Evolutionary conservation across 352 stramenopile species (phyloP), one percentile per base, ranked within the genome.

Genomic region (Pythium aquatile): DNA sequence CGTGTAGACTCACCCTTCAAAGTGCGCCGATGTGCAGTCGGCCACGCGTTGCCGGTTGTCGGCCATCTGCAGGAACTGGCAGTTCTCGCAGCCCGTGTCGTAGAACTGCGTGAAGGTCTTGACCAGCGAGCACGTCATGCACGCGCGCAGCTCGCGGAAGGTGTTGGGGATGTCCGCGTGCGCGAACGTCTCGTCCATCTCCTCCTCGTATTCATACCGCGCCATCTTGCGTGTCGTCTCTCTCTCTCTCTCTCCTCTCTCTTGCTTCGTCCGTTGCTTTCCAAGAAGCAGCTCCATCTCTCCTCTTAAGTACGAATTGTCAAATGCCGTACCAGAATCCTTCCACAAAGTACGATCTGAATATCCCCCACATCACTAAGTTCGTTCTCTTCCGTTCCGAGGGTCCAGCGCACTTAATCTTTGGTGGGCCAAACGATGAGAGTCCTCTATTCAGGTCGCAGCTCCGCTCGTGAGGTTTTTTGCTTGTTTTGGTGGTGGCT

Each of bases 41-140:
- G 87, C 84, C 61, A 96, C 87, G 48, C 87, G 87, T 74, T 90
- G 78, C 56, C 85, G 85, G 77, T 96, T 96, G 81, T 96, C 87
- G 55, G 87, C 85, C 87, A 96, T 96, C 63, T 96, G 85, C 42
- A 96, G 74, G 63, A 96, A 93, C 52, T 80, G 74, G 69, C 87
- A 96, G 76, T 96, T 96, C 69, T 96, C 87, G 71, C 87, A 96
- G 63, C 87, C 87, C 61, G 81, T 92, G 73, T 96, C 87, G 75
- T 96, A 96, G 72, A 96, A 96, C 74, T 96, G 87, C 69, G 85
- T 93, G 72, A 94, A 96, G 11, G 85, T 93, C 77, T 96, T 96
- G 67, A 96, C 75, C 49, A 96, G 79, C 48, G 87, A 96, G 74
- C 87, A 96, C 55, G 84, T 93, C 85, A 96, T 93, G 66, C 87